Evolutionary conservation across 768 basidiomycete genomes (phyloP), one percentile per base, ranked within the genome.

Genomic region (Macrolepiota fuliginosa): DNA sequence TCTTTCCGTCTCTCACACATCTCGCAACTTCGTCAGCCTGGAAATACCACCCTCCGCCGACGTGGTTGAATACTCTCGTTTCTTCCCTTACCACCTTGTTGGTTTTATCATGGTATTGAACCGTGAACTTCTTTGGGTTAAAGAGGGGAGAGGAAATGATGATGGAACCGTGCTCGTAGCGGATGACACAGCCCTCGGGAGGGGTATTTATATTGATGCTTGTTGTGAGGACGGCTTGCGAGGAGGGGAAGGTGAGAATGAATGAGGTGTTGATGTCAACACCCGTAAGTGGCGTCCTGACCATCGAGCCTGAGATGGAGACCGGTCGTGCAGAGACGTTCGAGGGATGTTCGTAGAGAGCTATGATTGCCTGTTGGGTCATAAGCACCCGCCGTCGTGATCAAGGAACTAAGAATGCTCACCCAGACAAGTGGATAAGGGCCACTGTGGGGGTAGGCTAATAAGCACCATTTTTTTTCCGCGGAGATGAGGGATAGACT

Each of bases 1-100:
- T 74, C 77, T 88, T 91, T 2, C 89, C 89, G 56, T 88, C 88
- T 40, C 85, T 74, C 22, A 93, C 76, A 68, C 89, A 91, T 52
- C 91, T 74, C 17, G 91, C 93, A 11, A 93, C 92, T 62, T 95
- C 92, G 67, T 96, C 94, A 2, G 93, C 92, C 72, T 95, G 84
- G 73, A 88, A 96, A 71, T 92, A 84, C 89, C 84, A 91, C 7
- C 92, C 94, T 36, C 76, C 77, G 10, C 91, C 91, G 3, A 80
- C 74, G 67, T 88, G 87, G 45, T 84, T 77, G 63, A 89, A 85
- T 27, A 67, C 71, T 61, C 73, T 79, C 50, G 78, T 85, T 69
- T 91, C 89, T 68, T 90, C 88, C 54, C 77, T 77, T 35, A 62
- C 47, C 4, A 51, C 54, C 50, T 61, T 59, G n/a, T 76, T 76